phyloP scores from a whole-genome alignment of 257 asterid species.

The Lycium barbarum region DNA sequence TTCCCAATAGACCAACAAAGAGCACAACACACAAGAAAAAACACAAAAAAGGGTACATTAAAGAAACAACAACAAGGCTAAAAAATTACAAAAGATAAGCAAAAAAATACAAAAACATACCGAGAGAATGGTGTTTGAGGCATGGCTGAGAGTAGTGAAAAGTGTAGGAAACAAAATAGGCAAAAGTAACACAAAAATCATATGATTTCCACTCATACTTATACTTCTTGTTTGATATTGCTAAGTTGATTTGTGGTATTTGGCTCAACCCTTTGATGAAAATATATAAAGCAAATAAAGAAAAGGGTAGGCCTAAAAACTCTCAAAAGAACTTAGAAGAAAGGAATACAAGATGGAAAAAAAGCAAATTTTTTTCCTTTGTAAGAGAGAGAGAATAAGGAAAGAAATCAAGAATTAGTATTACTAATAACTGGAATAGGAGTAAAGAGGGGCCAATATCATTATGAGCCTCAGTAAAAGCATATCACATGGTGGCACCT shows the following conservation, averaged over 20 bases:
- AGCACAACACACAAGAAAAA: conserved; percentile 32
- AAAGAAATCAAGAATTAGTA: conserved; percentile 31
- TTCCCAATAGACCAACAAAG: conserved; percentile 20
- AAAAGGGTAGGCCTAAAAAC: conserved; percentile 24
- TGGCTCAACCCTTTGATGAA: conserved; percentile 19
- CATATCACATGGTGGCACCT: conserved; percentile 67
- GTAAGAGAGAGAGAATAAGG: conserved; percentile 18
- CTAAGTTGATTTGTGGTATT: not conserved
- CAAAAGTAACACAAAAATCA: conserved; percentile 65
- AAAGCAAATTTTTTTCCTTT: not conserved
- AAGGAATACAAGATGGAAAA: conserved; percentile 12
- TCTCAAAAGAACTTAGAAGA: conserved; percentile 10
- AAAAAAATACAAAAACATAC: conserved; percentile 45
- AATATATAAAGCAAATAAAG: conserved; percentile 23
- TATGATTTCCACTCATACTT: conserved; percentile 28
- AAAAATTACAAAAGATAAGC: not conserved
- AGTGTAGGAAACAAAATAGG: conserved; percentile 61
- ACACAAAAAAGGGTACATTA: conserved; percentile 5
- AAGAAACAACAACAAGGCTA: conserved; percentile 27
- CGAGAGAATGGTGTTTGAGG: conserved; percentile 70
- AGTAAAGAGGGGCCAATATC: conserved; percentile 54
- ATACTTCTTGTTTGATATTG: not conserved
- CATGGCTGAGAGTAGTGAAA: conserved; percentile 56
- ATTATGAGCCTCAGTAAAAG: conserved; percentile 68
- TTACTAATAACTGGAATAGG: too few relatives aligned